Base-by-base conservation (phyloP, 176 grass and related monocot species). In the Triticum monococcum region DNA sequence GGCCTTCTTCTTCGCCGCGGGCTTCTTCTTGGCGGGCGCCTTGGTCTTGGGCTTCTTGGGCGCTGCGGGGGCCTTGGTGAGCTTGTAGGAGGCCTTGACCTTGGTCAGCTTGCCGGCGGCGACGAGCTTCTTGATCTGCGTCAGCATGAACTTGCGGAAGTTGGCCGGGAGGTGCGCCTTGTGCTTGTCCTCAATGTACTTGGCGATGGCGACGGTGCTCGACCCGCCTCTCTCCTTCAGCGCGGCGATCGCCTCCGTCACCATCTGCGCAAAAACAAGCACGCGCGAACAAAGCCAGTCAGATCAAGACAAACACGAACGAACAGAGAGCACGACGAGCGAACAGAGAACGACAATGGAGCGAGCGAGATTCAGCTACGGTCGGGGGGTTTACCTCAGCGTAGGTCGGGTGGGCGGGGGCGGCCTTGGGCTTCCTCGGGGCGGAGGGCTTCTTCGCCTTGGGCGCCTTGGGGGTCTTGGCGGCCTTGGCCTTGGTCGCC, bases 61-160 rank as follows among this genome's bases (percentile, higher is more conserved):
- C 1, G 26, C 33, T 3, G 13, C 77, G 0, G 66, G 37, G 12
- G 69, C 56, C 0, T 63, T 28, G 6, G 75, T 10, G 0, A 98
- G 79, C 88, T 96, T 98, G 88, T 89, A 98, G 1, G 96, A 98
- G 75, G 88, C 86, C 90, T 98, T 98, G 5, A 96, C 88, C 64
- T 88, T 92, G 22, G 75, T 68, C 11, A 98, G 87, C 88, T 91
- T 95, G 4, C 87, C 93, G 1, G 82, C 57, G 20, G 88, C 86
- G 3, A 36, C 57, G 9, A 94, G 88, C 91, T 90, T 94, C 86
- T 94, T 98, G 25, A 98, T 79, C 20, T 97, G 87, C 20, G 13
- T 10, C 1, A 79, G 24, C 20, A 98, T 35, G 6, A 78, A 77
- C 92, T 96, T 98, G 64, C 57, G 71, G 83, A 91, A 98, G 87